Percentiles rank a stretch among this genome's conserved stretches.
phyloP scores from a whole-genome alignment of 1,284 basidiomycete genomes.

The Tilletia walkeri region DNA sequence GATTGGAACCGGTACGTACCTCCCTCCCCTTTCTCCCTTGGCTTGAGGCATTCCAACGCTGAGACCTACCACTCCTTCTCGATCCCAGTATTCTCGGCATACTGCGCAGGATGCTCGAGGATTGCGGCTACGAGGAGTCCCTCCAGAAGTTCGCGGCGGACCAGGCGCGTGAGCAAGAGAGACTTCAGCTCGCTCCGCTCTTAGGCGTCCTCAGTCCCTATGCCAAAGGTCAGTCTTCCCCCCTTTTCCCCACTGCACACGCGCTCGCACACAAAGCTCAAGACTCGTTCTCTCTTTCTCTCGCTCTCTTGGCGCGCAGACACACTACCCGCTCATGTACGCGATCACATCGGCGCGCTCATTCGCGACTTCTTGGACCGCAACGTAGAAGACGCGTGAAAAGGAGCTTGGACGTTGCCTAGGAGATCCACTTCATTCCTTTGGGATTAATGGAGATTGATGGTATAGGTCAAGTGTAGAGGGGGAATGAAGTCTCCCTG shows the following conservation, averaged over 20 bases:
- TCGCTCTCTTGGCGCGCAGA: slow-evolving; percentile 22
- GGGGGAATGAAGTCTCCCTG: too few relatives aligned
- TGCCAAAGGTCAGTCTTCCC: slow-evolving; percentile 31
- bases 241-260: not conserved
- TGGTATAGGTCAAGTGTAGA: too few relatives aligned
- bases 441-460: too few relatives aligned
- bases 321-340: slow-evolving; percentile 34
- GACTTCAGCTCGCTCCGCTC: slow-evolving; percentile 24
- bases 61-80: not conserved
- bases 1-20: slow-evolving; percentile 29
- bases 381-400: slow-evolving; percentile 34
- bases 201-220: slow-evolving; percentile 30
- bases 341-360: slow-evolving; percentile 30
- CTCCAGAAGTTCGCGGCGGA: slow-evolving; percentile 24
- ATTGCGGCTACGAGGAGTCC: slow-evolving; percentile 29
- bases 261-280: not conserved
- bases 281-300: not conserved
- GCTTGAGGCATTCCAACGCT: not conserved
- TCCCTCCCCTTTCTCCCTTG: not conserved
- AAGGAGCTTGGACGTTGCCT: too few relatives aligned
- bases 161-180: slow-evolving; percentile 21
- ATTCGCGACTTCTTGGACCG: slow-evolving; percentile 36
- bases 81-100: slow-evolving; percentile 23
- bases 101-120: slow-evolving; percentile 35
- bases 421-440: too few relatives aligned